Evolutionary conservation across 768 basidiomycete species (phyloP), one percentile per base, ranked within the genome.

Genomic region (Russula abietina): DNA sequence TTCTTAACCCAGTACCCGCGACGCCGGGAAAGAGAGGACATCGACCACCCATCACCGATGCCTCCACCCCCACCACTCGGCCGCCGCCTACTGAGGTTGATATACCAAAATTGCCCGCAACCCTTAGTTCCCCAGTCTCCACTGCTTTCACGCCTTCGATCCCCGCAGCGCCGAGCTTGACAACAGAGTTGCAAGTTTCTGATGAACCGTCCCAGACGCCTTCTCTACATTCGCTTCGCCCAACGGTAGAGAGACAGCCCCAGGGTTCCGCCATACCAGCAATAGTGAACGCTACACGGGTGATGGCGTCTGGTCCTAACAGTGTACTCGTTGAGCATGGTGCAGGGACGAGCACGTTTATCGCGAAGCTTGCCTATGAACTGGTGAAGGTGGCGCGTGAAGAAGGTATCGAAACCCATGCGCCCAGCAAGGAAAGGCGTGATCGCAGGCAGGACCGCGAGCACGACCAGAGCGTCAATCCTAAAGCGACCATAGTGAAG

Each of bases 241-340:
- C 48, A 6, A 7, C 48, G 2, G 69, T 73, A 36, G 74, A 73
- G 46, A 72, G 65, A 45, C 71, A 59, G 8, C 75, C 70, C 0
- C 90, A 92, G 69, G 88, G 89, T 1, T 73, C 85, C 0, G 81
- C 88, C 0, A 71, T 93, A 2, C 83, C 83, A 7, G 91, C 91
- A 1, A 91, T 93, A 59, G 81, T 83, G 19, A 86, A 92, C 59
- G 90, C 91, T 1, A 93, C 88, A 1, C 83, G 91, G 3, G 87
- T 93, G n/a, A 92, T 93, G 90, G 88, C 88, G 0, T 79, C 83
- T 2, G 89, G 89, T 67, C 81, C 91, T 0, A 76, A 80, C 14
- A 90, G 89, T 66, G 83, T 93, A 60, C 80, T 93, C 11, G 80
- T 81, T 0, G 87, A 92, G 71, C 80, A 84, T 61, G 89, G 88